Evolutionary conservation across 768 basidiomycete species (phyloP), one percentile per base, ranked within the genome.

Genomic region (Cystobasidiopsis lactophilus): DNA sequence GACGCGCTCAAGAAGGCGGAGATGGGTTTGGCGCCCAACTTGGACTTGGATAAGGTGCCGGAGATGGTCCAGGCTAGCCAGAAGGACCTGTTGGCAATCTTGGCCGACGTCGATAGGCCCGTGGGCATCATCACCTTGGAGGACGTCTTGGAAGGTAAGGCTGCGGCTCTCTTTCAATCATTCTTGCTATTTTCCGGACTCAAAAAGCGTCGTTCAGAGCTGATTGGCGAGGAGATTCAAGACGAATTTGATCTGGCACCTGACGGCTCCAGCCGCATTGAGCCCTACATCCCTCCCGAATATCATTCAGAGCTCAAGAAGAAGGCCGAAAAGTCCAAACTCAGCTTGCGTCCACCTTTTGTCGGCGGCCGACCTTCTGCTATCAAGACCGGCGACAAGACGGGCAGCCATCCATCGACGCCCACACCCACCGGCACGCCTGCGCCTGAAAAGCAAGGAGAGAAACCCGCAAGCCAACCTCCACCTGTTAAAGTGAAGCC

Each of bases 221-320:
- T 89, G 11, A 88, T 89, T 52, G 85, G 85, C 14, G 84, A 88
- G 67, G 85, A 88, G 61, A 86, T 89, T 50, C 84, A 82, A 55
- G 84, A 88, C 62, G 85, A 35, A 16, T 35, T 7, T 16, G 33
- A 35, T 16, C 7, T 35, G 7, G 33, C 9, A 35, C 33, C 33
- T 16, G 33, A 16, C 7, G 33, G 33, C 33, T 35, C 33, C 33
- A 16, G 9, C 16, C 16, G 9, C 16, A 7, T 35, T 7, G 9
- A 16, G 9, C 33, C 33, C 33, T 35, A 35, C 33, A 35, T 35
- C 9, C 33, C 33, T 16, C 9, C 7, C 7, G 33, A 35, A 16
- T 35, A 35, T 16, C 33, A 7, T 7, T 35, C 33, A 35, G 16
- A 16, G 33, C 9, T 35, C 33, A 16, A 35, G 33, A 35, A 35